Base-by-base conservation (phyloP, 2,329 filamentous ascomycete genomes). In the Coniochaeta prunicola region DNA sequence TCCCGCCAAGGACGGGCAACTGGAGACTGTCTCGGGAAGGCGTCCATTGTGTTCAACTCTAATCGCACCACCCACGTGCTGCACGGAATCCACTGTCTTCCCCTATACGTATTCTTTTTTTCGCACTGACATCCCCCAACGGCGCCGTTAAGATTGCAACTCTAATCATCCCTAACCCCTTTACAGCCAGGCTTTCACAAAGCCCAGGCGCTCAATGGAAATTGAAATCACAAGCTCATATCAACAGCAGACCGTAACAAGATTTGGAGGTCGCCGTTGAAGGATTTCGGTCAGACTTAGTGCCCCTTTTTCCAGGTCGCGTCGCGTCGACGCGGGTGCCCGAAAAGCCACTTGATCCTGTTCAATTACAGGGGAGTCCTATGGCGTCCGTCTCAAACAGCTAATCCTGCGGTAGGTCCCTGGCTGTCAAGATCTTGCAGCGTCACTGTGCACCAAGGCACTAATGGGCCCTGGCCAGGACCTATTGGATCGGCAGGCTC, bases 381-480 rank as follows among this genome's bases (percentile, higher is more conserved):
- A 17, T 28, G 45, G 45, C 24, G 45, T 50, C 26, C 12, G 7
- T 55, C 53, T 36, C 53, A 33, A 55, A 55, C 30, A 55, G 17
- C 53, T 55, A 36, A 24, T n/a, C 45, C 8, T 7, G 9, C 3
- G 21, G n/a, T 6, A 34, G 53, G 30, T n/a, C 17, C 36, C 30
- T 21, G n/a, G 30, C 30, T 50, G 53, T 55, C 53, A 36, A 55
- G 30, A 55, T 55, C 53, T 36, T 34, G 53, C 53, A 55, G 53
- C 53, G 53, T 55, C 28, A 31, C 53, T 30, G 45, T 50, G 45
- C 45, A 10, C 40, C 19, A 45, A 45, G 13, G 6, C 40, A 21
- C 21, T 28, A 50, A 30, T 50, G 24, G 30, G 17, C 45, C 45
- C 24, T 50, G 24, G 5, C 13, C 19, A 28, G 24, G n/a, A 19